Conservation (phyloP, 179 eudicot genomes). For the Silene noctiflora region DNA sequence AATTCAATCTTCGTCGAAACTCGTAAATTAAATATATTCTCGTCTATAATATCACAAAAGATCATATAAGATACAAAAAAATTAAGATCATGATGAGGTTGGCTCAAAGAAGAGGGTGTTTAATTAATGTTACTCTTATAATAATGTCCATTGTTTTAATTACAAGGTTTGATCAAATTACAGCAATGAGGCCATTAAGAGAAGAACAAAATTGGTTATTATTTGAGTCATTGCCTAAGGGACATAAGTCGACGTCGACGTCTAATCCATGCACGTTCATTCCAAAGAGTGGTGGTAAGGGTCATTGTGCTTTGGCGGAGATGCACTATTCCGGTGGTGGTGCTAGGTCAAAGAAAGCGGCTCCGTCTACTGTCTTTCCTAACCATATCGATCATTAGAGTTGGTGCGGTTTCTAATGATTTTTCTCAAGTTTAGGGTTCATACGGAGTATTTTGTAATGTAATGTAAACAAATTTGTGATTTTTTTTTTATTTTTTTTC, state of each 20-base stretch:
- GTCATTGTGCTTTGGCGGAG: conserved; percentile 24
- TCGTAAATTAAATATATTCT: too few species aligned
- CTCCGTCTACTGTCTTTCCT: not conserved
- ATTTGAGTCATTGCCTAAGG: conserved; percentile 25
- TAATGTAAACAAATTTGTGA: not conserved
- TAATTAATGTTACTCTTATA: not conserved
- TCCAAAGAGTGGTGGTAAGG: conserved; percentile 23
- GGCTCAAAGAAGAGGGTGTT: not conserved
- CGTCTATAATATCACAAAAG: not conserved
- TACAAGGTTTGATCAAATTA: conserved; percentile 11
- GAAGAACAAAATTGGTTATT: conserved; percentile 19
- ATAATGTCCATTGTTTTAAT: conserved; percentile 1
- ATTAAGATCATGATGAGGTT: conserved; percentile 6
- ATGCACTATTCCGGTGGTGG: conserved; percentile 16
- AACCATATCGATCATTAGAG: not conserved
- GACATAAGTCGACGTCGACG: not conserved
- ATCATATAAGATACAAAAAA: too few species aligned
- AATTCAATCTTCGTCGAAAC: not conserved
- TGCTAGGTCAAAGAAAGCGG: not conserved
- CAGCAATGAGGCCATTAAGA: conserved; percentile 23
- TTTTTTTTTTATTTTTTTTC: not conserved
- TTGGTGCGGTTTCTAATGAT: not conserved
- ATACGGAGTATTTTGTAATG: not conserved
- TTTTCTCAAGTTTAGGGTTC: too few species aligned
- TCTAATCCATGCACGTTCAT: conserved; percentile 28